A percentile compares a stretch with the other conserved stretches of the same genome.
These are phyloP conservation scores for Taphrina sp. DNA, from an alignment of 1,139 yeast genomes.

Conservation along the genomic window DNA sequence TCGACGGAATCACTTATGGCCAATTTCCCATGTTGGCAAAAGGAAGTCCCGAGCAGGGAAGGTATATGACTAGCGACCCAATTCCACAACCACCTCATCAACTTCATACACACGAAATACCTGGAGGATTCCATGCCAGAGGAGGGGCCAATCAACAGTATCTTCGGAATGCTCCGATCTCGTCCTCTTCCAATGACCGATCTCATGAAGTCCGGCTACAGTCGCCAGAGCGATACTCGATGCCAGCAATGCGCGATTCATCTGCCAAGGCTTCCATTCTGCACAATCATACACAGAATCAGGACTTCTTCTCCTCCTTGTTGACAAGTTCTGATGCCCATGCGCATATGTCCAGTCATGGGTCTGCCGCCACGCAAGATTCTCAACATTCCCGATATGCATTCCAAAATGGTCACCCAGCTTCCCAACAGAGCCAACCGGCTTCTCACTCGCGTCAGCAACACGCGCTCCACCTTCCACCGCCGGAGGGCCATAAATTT, in stretches of 20 bases:
- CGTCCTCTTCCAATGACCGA: background rate
- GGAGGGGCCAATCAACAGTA: background rate
- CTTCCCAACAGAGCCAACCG: background rate
- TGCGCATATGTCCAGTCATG: too few species aligned
- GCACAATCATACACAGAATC: conserved; percentile 27
- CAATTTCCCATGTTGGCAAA: background rate
- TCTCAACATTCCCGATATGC: too few species aligned
- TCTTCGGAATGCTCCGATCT: background rate
- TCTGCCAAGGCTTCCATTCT: conserved; percentile 3
- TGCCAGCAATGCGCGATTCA: conserved; percentile 22
- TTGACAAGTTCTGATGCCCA: conserved; percentile 1
- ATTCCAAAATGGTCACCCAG: background rate
- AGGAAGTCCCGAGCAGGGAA: background rate
- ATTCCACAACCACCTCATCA: background rate
- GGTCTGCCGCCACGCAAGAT: too few species aligned
- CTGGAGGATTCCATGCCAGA: background rate
- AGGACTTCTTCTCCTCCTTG: conserved; percentile 25
- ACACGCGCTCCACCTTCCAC: background rate
- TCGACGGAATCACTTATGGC: background rate
- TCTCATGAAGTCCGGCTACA: background rate
- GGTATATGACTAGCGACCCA: background rate
- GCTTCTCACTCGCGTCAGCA: background rate
- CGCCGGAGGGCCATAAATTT: too few species aligned
- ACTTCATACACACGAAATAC: background rate
- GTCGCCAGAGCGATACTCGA: background rate